A percentile compares a stretch with the other conserved stretches of the same genome.
These are phyloP conservation scores for Agastache rugosa DNA, from an alignment of 257 asterid genomes.

Conservation along the genomic window DNA sequence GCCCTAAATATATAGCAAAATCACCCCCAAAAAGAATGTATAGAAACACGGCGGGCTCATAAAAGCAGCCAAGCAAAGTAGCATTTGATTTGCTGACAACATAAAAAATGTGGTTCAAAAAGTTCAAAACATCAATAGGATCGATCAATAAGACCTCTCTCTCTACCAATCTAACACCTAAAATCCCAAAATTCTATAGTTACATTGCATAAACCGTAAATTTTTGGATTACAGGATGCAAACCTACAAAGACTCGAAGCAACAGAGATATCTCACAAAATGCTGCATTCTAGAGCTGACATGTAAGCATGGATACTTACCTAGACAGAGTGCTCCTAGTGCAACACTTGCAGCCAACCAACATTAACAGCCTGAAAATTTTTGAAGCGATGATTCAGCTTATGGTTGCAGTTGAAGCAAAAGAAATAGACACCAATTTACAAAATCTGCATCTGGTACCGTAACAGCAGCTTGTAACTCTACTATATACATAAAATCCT, in stretches of 20 bases:
- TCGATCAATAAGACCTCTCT: constrained; percentile 9
- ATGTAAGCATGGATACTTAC: constrained; percentile 47
- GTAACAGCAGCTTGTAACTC: constrained; percentile 33
- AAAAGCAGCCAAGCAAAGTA: background rate
- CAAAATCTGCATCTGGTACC: constrained; percentile 39
- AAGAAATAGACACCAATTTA: constrained; percentile 37
- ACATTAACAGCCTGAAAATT: constrained; percentile 66
- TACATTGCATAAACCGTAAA: constrained; percentile 19
- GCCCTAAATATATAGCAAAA: background rate
- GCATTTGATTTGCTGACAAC: constrained; percentile 1
- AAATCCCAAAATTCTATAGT: constrained; percentile 26
- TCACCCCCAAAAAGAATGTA: background rate
- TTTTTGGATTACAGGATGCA: constrained; percentile 22
- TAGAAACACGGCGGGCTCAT: background rate
- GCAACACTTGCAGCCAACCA: constrained; percentile 49
- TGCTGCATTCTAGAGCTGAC: constrained; percentile 21
- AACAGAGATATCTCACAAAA: constrained; percentile 27
- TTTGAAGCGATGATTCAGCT: constrained; percentile 53
- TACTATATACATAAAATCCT: constrained; percentile 17
- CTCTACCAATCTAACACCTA: constrained; percentile 17
- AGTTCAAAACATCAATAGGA: background rate
- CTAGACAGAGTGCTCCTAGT: constrained; percentile 48
- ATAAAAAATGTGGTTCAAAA: constrained; percentile 15
- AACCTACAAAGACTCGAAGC: constrained; percentile 6
- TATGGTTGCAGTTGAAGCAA: constrained; percentile 33